Conservation (phyloP, 805 yeast species). For the Yarrowia sp. region DNA sequence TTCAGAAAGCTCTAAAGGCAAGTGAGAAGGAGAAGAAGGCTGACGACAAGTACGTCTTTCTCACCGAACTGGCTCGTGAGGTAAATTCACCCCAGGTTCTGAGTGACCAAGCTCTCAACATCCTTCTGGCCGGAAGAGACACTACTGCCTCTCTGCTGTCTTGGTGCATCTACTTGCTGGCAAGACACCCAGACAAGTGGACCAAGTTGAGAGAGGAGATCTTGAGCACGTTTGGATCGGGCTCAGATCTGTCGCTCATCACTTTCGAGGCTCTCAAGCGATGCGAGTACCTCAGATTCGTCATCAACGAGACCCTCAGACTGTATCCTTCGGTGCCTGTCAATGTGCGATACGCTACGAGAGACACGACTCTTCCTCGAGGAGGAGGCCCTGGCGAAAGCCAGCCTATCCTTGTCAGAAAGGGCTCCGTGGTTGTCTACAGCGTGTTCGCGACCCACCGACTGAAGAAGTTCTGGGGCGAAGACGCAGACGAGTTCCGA, state of each 20-base stretch:
- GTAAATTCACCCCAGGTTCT: constrained; percentile 48
- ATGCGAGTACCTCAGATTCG: constrained; percentile 47
- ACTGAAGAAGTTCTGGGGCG: constrained; percentile 43
- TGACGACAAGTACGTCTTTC: constrained; percentile 47
- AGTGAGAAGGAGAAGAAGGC: neutral
- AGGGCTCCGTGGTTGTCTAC: constrained; percentile 47
- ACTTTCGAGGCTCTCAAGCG: constrained; percentile 51
- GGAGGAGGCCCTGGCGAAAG: constrained; percentile 50
- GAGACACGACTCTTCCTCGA: constrained; percentile 49
- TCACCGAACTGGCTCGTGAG: constrained; percentile 50
- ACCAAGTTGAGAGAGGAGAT: constrained; percentile 43
- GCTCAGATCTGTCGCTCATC: constrained; percentile 33
- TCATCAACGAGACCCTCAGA: constrained; percentile 50
- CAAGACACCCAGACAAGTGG: constrained; percentile 40
- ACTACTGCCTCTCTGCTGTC: constrained; percentile 54
- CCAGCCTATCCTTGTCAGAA: constrained; percentile 44
- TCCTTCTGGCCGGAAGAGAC: constrained; percentile 55
- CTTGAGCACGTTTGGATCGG: constrained; percentile 40
- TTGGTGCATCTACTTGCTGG: constrained; percentile 46
- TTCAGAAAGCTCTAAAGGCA: constrained; percentile 40
- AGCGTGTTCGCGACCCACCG: constrained; percentile 47
- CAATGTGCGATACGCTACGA: constrained; percentile 47
- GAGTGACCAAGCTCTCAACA: constrained; percentile 51
- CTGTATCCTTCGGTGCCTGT: constrained; percentile 53
- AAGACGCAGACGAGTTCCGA: constrained; percentile 44